A percentile compares a stretch with the other conserved stretches of the same genome.
phyloP scores from a whole-genome alignment of 306 rosid genomes.

The Pterocarpus santalinus region DNA sequence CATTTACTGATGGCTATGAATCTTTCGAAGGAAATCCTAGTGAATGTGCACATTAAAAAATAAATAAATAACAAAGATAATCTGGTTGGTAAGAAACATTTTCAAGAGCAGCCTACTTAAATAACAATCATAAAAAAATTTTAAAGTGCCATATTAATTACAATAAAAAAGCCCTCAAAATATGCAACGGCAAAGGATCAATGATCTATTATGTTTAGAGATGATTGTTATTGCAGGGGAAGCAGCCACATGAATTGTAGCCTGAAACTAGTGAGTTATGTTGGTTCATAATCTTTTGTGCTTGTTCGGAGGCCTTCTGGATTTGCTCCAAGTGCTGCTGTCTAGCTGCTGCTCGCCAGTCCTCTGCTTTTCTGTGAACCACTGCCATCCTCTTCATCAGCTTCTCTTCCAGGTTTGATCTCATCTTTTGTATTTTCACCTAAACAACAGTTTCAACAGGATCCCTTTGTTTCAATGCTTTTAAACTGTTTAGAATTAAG shows the following conservation, averaged over 20 bases:
- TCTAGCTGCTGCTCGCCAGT: slow-evolving; percentile 76
- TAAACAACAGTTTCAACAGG: slow-evolving; percentile 26
- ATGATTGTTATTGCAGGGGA: slow-evolving; percentile 73
- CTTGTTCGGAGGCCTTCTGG: slow-evolving; percentile 67
- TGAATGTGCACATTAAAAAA: no score
- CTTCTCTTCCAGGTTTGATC: slow-evolving; percentile 90
- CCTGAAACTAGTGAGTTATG: slow-evolving; percentile 56
- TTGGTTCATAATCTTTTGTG: slow-evolving; percentile 62
- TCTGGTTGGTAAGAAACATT: no score
- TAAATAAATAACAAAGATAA: no score
- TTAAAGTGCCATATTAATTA: no score
- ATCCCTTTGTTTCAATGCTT: slow-evolving; percentile 24
- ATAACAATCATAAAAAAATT: no score
- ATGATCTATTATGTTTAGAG: slow-evolving; percentile 25
- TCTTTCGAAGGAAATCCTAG: no score
- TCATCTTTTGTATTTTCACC: slow-evolving; percentile 97
- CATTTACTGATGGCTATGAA: no score
- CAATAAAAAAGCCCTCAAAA: neutral
- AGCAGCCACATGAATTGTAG: slow-evolving; percentile 82
- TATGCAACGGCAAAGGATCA: neutral
- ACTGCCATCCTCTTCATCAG: slow-evolving; percentile 87
- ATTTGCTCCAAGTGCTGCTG: slow-evolving; percentile 81
- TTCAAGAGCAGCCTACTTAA: no score
- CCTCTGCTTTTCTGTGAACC: slow-evolving; percentile 93
- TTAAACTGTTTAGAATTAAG: neutral